Base-by-base conservation (phyloP, 106 monocot genomes). In the Dendrobium chrysotoxum region DNA sequence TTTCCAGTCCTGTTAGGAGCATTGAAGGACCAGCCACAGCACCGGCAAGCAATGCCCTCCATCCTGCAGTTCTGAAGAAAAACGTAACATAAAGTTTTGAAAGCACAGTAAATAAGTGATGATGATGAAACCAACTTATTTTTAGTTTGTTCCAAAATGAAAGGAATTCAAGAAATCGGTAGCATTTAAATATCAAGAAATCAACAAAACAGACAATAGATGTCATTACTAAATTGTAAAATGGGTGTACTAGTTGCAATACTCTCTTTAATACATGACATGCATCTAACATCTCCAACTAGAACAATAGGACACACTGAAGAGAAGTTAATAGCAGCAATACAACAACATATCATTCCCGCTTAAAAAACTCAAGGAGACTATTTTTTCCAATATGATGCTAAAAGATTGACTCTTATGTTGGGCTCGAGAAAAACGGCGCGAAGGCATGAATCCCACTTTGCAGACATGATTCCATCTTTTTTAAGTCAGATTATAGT, bases 21-120 rank as follows among this genome's bases (percentile, higher is more conserved):
- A 99, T 90, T 11, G 98, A 95, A 20, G 98, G 95, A 54, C 98
- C 98, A 47, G 98, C 98, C 77, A 91, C 53, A 76, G 86, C 79
- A n/a, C 98, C 98, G 28, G 98, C 98, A 73, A 98, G 46, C 17
- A 98, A 83, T 75, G 98, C 77, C 82, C 98, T 91, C 98, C 98
- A 98, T 57, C 79, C 87, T 88, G 90, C 92, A 79, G 98, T 98
- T 83, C 98, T 98, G 86, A 78, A 85, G 20, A 55, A 79, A 61
- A 81, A 91, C 13, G 25, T 2, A 47, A 38, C 16, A 80, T 26
- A 77, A 31, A 38, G 39, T 74, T 74, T 42, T 12, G 10, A 74
- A 40, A 42, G 25, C 46, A 23, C 40, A 26, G n/a, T 47, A 15
- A 76, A 47, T 26, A 28, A 20, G 13, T 35, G 46, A 76, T 12